These are phyloP conservation scores for Pistacia vera DNA, from an alignment of 345 rosid species.

Conservation along the genomic window DNA sequence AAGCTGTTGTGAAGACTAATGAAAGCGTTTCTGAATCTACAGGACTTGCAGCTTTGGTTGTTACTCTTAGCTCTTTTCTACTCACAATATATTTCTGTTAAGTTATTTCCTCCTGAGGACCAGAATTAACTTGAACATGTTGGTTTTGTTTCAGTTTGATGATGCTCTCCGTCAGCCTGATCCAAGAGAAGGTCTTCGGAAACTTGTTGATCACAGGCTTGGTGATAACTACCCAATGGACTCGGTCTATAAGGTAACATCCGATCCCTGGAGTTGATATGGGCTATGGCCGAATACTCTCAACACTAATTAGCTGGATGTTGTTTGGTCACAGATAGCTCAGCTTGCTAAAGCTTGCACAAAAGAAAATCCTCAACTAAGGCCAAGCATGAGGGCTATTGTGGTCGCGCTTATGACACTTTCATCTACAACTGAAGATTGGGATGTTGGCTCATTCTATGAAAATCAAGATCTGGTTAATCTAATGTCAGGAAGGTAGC, in stretches of 20 bases:
- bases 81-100: not conserved
- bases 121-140: not conserved
- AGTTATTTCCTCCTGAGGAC: not conserved
- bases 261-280: not conserved
- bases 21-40: conserved; percentile 53
- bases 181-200: conserved; percentile 54
- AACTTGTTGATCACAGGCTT: conserved; percentile 74
- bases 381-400: conserved; percentile 86
- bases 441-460: conserved; percentile 68
- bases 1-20: conserved; percentile 69
- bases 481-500: conserved; percentile 77
- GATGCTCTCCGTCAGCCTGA: conserved; percentile 59
- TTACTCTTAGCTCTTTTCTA: not conserved
- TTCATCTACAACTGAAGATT: conserved; percentile 75
- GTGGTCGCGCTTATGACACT: conserved; percentile 92
- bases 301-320: not conserved
- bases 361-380: conserved; percentile 71
- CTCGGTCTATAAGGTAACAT: conserved; percentile 64
- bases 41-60: conserved; percentile 87
- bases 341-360: conserved; percentile 89
- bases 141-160: conserved; percentile 56
- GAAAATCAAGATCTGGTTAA: conserved; percentile 66
- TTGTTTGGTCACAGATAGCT: conserved; percentile 61
- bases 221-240: conserved; percentile 75
- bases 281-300: not conserved